These are phyloP conservation scores for Aspergillus persii DNA, from an alignment of 2,329 filamentous ascomycete genomes.

Conservation along the genomic window DNA sequence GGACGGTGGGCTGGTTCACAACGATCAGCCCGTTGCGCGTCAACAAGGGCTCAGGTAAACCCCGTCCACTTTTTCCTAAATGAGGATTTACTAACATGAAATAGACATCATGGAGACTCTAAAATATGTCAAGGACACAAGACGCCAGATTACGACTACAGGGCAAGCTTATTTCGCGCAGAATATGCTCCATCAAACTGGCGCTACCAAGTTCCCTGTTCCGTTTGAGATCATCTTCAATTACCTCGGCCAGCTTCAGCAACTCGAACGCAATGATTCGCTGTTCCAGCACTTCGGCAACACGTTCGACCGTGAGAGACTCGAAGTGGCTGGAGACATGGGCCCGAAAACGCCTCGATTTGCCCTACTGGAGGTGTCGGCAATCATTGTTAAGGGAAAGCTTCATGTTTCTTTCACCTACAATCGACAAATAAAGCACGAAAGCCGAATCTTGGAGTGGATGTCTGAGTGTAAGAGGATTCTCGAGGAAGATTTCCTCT, in stretches of 20 bases:
- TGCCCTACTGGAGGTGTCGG: constrained; percentile 52
- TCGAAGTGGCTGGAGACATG: constrained; percentile 43
- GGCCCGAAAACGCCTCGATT: constrained; percentile 45
- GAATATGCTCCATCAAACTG: constrained; percentile 26
- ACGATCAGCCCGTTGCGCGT: constrained; percentile 46
- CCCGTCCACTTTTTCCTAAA: neutral
- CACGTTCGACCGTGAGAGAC: constrained; percentile 27
- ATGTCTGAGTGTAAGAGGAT: constrained; percentile 39
- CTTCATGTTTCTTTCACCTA: constrained; percentile 52
- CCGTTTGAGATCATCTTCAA: constrained; percentile 44
- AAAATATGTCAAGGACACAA: constrained; percentile 39
- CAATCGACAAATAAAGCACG: constrained; percentile 48
- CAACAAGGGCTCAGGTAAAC: constrained; percentile 25
- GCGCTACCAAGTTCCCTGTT: constrained; percentile 36
- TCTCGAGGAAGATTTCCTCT: constrained; percentile 31
- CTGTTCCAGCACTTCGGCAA: constrained; percentile 43
- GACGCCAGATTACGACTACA: constrained; percentile 32
- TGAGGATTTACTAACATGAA: constrained; percentile 9
- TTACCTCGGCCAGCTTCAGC: constrained; percentile 39
- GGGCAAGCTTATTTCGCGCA: constrained; percentile 37
- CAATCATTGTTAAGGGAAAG: constrained; percentile 47
- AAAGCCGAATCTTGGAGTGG: constrained; percentile 44
- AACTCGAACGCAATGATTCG: constrained; percentile 46
- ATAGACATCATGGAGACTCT: constrained; percentile 31
- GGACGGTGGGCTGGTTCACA: constrained; percentile 53